These are phyloP conservation scores for Leishmania tarentolae DNA, from an alignment of 208 protist species.

Conservation along the genomic window DNA sequence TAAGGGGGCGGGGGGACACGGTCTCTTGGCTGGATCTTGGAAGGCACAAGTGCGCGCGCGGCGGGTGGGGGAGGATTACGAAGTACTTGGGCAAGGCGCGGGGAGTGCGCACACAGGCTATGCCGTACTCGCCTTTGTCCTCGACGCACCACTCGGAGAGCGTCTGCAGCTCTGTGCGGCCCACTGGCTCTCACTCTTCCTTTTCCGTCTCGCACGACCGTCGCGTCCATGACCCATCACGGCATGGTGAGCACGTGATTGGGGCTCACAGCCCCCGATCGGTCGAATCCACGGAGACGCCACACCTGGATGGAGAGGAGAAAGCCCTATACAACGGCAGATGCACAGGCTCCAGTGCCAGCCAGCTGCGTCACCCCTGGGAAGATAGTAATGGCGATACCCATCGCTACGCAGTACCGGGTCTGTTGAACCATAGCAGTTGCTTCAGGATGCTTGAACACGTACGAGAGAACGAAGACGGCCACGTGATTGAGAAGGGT, in stretches of 20 bases:
- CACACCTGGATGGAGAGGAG: slow-evolving; percentile 6
- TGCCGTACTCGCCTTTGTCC: neutral
- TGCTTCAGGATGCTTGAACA: neutral
- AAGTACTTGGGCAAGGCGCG: too few species aligned
- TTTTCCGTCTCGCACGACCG: slow-evolving; percentile 3
- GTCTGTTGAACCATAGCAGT: neutral
- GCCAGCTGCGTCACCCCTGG: neutral
- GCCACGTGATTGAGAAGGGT: neutral
- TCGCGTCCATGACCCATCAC: neutral
- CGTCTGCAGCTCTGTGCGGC: neutral
- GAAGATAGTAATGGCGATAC: neutral
- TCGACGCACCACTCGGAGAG: slow-evolving; percentile 22
- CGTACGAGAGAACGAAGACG: neutral
- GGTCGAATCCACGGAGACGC: slow-evolving; percentile 21
- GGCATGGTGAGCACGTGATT: neutral
- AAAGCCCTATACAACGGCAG: neutral
- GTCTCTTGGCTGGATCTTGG: neutral
- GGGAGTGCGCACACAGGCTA: neutral
- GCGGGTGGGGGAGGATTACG: too few species aligned
- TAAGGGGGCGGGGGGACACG: neutral
- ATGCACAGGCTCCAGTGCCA: neutral
- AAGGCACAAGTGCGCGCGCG: neutral
- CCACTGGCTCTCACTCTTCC: slow-evolving; percentile 8
- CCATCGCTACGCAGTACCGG: neutral
- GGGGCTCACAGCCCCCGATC: slow-evolving; percentile 1